These are phyloP conservation scores for Beauveria bassiana DNA, from an alignment of 2,329 filamentous ascomycete genomes.

Conservation along the genomic window DNA sequence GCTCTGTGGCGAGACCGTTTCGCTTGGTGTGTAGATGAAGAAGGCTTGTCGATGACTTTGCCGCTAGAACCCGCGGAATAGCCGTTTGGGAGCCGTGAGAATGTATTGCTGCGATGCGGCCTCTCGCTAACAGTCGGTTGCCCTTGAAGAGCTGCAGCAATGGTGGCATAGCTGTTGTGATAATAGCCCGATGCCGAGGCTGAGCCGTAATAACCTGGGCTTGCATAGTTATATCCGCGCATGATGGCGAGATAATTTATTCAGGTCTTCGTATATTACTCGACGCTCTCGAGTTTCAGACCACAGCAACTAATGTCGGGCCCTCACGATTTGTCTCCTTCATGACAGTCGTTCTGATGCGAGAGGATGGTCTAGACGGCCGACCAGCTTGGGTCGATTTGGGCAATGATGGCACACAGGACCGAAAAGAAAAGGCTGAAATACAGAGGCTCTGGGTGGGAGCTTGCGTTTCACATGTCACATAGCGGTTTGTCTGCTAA, in stretches of 20 bases:
- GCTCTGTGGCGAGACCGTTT: neutral
- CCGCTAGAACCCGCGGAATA: slow-evolving; percentile 24
- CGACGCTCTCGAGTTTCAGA: neutral
- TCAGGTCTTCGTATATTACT: neutral
- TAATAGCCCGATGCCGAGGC: slow-evolving; percentile 51
- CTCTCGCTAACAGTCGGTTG: neutral
- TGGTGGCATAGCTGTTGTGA: neutral
- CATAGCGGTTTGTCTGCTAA: neutral
- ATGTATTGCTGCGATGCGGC: neutral
- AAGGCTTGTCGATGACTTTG: neutral
- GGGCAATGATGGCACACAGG: neutral
- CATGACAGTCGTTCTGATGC: neutral
- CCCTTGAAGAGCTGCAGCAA: neutral
- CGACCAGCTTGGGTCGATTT: neutral
- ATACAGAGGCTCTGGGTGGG: neutral
- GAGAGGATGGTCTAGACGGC: neutral
- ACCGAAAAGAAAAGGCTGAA: neutral
- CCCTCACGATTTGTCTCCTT: neutral
- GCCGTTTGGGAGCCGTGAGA: neutral
- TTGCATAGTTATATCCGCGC: slow-evolving; percentile 8
- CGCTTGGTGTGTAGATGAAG: neutral
- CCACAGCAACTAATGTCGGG: neutral
- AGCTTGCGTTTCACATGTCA: neutral
- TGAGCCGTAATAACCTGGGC: slow-evolving; percentile 52
- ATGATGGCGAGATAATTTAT: neutral